phyloP scores from a whole-genome alignment of 1,139 yeast species.

The Hyphopichia burtonii region DNA sequence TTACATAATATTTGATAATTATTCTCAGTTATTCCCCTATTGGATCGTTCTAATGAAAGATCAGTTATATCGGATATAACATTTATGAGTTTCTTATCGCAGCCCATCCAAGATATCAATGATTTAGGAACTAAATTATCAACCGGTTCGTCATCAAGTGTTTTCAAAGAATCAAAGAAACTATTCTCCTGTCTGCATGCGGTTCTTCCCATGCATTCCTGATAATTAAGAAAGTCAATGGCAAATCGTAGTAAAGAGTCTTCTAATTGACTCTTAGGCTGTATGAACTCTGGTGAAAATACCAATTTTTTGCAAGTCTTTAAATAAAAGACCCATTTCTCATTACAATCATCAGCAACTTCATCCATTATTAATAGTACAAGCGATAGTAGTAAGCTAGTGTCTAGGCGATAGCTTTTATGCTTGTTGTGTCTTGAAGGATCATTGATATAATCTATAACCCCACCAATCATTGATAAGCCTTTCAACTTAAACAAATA shows the following conservation, averaged over 20 bases:
- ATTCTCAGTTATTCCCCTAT: constrained; percentile 13
- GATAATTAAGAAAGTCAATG: constrained; percentile 28
- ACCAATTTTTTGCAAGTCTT: constrained; percentile 19
- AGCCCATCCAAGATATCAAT: constrained; percentile 25
- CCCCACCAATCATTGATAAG: background rate
- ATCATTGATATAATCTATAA: background rate
- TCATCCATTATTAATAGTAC: constrained; percentile 26
- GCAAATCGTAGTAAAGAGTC: constrained; percentile 21
- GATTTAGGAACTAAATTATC: constrained; percentile 1
- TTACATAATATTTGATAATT: constrained; percentile 14
- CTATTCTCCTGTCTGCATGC: constrained; percentile 30
- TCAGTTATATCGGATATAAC: constrained; percentile 36
- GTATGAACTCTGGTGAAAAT: constrained; percentile 14
- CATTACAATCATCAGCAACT: constrained; percentile 27
- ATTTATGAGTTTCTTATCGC: constrained; percentile 24
- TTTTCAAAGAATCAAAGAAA: constrained; percentile 17
- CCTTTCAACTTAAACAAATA: constrained; percentile 12
- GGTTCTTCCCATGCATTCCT: constrained; percentile 33
- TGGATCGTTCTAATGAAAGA: constrained; percentile 27
- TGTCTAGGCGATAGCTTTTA: constrained; percentile 4
- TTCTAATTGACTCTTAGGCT: constrained; percentile 16
- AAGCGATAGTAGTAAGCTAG: constrained; percentile 21
- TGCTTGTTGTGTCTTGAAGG: background rate
- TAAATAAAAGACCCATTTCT: constrained; percentile 24
- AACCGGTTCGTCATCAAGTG: constrained; percentile 11